These are phyloP conservation scores for Ciborinia camelliae DNA, from an alignment of 2,329 filamentous ascomycete species.

Conservation along the genomic window DNA sequence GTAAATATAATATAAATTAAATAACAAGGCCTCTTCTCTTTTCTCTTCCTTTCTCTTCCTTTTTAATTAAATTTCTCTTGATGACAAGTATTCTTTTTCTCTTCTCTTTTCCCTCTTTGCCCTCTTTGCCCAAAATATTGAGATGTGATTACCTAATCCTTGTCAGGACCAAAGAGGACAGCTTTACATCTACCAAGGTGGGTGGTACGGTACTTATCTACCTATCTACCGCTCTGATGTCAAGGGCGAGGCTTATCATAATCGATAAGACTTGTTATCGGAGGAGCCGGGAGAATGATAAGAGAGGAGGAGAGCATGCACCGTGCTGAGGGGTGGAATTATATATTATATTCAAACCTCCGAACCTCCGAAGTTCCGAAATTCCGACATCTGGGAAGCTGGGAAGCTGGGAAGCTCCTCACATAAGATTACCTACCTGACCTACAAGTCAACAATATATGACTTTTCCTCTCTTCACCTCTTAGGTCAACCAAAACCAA, in stretches of 20 bases:
- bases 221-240: not conserved
- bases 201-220: too few species aligned
- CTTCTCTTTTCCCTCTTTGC: not conserved
- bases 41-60: not conserved
- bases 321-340: too few species aligned
- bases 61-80: not conserved
- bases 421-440: too few species aligned
- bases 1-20: not conserved
- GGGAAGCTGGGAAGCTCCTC: too few species aligned
- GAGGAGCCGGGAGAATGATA: not conserved
- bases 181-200: slow-evolving; percentile 15
- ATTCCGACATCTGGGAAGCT: not conserved
- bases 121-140: not conserved
- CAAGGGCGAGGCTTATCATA: too few species aligned
- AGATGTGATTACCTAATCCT: slow-evolving; percentile 13
- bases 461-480: too few species aligned
- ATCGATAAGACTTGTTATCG: slow-evolving; percentile 18
- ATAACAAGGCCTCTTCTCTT: not conserved
- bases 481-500: not conserved
- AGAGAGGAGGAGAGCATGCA: rapidly evolving
- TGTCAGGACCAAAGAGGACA: slow-evolving; percentile 20
- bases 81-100: slow-evolving; percentile 7
- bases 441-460: too few species aligned
- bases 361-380: not conserved
- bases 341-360: too few species aligned